Evolutionary conservation across 345 rosid species (phyloP).

Genomic region (Capsella bursapastoris): DNA sequence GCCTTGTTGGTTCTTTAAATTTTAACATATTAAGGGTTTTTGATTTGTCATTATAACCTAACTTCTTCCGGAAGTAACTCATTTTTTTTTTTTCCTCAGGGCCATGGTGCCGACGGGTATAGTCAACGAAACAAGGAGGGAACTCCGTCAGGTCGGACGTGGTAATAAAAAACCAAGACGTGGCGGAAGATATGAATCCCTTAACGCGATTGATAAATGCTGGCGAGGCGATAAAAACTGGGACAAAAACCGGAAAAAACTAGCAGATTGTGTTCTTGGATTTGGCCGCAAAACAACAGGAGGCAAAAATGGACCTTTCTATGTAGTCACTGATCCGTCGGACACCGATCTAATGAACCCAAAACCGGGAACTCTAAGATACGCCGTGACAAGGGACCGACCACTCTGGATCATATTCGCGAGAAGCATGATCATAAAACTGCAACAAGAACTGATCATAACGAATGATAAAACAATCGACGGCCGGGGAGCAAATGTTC

Average conservation of each 20-base stretch:
- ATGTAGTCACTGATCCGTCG: conserved; percentile 61
- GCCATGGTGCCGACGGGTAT: conserved; percentile 37
- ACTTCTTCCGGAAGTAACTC: conserved; percentile 15
- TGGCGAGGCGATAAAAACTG: conserved; percentile 65
- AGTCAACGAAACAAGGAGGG: conserved; percentile 60
- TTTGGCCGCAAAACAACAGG: conserved; percentile 73
- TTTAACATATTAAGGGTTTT: conserved; percentile 7
- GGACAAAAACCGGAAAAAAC: conserved; percentile 54
- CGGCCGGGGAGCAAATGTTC: conserved; percentile 66
- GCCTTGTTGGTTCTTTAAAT: conserved; percentile 34
- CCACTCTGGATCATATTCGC: conserved; percentile 83
- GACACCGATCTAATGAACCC: conserved; percentile 62
- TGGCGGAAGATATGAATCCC: conserved; percentile 49
- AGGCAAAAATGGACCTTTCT: conserved; percentile 59
- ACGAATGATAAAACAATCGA: conserved; percentile 70
- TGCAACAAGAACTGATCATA: conserved; percentile 67
- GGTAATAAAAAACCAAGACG: conserved; percentile 30
- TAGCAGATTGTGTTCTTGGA: conserved; percentile 69
- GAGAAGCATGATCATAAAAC: conserved; percentile 62
- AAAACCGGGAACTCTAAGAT: conserved; percentile 71
- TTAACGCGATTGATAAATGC: conserved; percentile 69
- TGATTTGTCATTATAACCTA: background rate
- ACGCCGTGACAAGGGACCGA: conserved; percentile 68
- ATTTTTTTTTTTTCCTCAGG: conserved; percentile 14
- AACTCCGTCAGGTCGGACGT: conserved; percentile 22